These are phyloP conservation scores for Friedmanniomyces endolithicus DNA, from an alignment of 495 filamentous ascomycete genomes.

Conservation along the genomic window DNA sequence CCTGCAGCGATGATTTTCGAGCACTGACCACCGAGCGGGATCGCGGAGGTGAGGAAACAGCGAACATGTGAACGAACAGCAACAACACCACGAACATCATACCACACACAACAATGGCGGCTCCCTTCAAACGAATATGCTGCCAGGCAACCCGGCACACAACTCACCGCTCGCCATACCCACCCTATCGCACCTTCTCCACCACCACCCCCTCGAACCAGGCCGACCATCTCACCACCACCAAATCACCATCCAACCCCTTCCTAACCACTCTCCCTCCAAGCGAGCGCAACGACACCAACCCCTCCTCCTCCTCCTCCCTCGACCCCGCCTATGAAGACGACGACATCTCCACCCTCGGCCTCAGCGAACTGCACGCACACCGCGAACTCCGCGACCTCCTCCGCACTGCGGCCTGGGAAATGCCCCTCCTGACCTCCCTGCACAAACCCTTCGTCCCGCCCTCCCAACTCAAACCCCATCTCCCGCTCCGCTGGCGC, in stretches of 20 bases:
- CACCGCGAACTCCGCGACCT: conserved; percentile 85
- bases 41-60: not conserved
- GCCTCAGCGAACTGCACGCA: conserved; percentile 75
- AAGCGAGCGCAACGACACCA: not conserved
- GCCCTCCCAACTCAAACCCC: conserved; percentile 38
- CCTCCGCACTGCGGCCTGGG: conserved; percentile 78
- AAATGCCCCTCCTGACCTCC: conserved; percentile 81
- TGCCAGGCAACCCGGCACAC: conserved; percentile 13
- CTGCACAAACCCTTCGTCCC: conserved; percentile 69
- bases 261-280: conserved; percentile 21
- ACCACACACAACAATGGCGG: conserved; percentile 27
- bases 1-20: not conserved
- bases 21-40: not conserved
- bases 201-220: conserved; percentile 12
- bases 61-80: not conserved
- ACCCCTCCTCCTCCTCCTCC: not conserved
- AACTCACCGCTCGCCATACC: conserved; percentile 10
- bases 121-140: conserved; percentile 26
- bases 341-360: conserved; percentile 70
- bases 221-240: not conserved
- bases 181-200: conserved; percentile 14
- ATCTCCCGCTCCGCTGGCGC: conserved; percentile 64
- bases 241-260: not conserved
- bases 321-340: conserved; percentile 30
- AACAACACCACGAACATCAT: not conserved